Percentiles rank a stretch among this genome's conserved stretches.
Evolutionary conservation across 768 basidiomycete genomes (phyloP).

Genomic region (Leccinellum luteum): DNA sequence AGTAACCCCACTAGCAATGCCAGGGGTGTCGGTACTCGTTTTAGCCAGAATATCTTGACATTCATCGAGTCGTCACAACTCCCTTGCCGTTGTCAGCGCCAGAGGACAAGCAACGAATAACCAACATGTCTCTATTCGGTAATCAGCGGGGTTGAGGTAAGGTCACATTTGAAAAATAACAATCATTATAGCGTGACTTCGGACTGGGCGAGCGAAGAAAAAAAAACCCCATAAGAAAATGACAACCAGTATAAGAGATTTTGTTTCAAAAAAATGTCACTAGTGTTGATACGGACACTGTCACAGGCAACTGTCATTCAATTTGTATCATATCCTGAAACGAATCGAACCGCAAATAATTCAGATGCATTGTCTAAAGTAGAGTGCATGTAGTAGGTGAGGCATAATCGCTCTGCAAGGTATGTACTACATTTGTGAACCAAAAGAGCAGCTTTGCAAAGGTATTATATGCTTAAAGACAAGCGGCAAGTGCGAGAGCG

Average conservation of each 20-base stretch:
- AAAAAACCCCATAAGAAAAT: too few relatives aligned
- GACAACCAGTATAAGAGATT: too few relatives aligned
- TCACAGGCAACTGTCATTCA: too few relatives aligned
- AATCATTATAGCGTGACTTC: too few relatives aligned
- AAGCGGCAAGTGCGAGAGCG: slow-evolving; percentile 9
- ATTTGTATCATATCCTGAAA: too few relatives aligned
- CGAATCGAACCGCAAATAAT: too few relatives aligned
- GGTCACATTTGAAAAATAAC: not conserved
- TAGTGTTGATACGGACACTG: not conserved
- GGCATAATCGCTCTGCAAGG: not conserved
- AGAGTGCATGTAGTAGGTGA: not conserved
- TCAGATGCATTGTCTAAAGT: not conserved
- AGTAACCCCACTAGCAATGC: slow-evolving; percentile 62
- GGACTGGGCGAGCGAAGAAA: too few relatives aligned
- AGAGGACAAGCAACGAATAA: too few relatives aligned
- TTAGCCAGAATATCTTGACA: slow-evolving; percentile 31
- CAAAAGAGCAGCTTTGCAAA: not conserved
- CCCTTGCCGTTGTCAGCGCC: not conserved
- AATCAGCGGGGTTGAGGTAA: not conserved
- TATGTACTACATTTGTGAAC: not conserved
- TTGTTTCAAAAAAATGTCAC: not conserved
- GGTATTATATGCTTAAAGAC: slow-evolving; percentile 9
- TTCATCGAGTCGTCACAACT: slow-evolving; percentile 23
- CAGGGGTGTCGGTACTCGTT: slow-evolving; percentile 50
- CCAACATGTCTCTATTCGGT: not conserved